Evolutionary conservation across 2,329 filamentous ascomycete genomes (phyloP), one percentile per base, ranked within the genome.

Genomic region (Pseudofabraea citricarpa): DNA sequence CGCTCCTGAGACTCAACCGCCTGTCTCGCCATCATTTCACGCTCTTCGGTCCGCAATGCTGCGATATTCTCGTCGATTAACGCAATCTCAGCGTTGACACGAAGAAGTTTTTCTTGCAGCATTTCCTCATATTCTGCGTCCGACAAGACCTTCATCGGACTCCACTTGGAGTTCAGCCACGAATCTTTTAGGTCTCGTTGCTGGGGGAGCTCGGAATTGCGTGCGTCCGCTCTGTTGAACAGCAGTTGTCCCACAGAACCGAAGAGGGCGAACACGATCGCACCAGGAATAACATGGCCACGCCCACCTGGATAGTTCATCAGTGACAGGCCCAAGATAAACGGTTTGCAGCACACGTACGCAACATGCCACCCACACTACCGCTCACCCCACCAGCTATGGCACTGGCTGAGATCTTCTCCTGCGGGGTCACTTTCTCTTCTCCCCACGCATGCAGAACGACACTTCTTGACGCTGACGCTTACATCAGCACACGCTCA

Each of bases 31-130:
- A 41, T 31, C 12, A 43, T 29, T 20, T 45, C 47, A 15, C 35
- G 47, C 43, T 54, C 49, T 37, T 53, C 41, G 41, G 22, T 45
- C 26, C 46, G 40, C 32, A 82, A 57, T 29, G 65, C 70, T 37
- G 72, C 74, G 52, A 93, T 87, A 56, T 79, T 81, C 42, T 91
- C 87, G 56, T 93, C 86, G 26, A 91, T 71, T 5, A 93, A 63
- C 0, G 86, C 81, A 62, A 93, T 89, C 48, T 91, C 85, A 1
- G 79, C 85, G 51, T 93, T 83, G 3, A 91, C 67, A 49, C 71
- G 74, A 20, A 91, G 61, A 31, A 89, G 66, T 64, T 83, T 88
- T 60, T 90, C 85, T 22, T 73, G 70, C 56, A 93, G 69, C 66
- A 89, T 80, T 1, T 73, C 66, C 46, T 77, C 75, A 57, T 93